phyloP scores from a whole-genome alignment of 192 early-diverging fungal species.

The Mortierella antarctica region DNA sequence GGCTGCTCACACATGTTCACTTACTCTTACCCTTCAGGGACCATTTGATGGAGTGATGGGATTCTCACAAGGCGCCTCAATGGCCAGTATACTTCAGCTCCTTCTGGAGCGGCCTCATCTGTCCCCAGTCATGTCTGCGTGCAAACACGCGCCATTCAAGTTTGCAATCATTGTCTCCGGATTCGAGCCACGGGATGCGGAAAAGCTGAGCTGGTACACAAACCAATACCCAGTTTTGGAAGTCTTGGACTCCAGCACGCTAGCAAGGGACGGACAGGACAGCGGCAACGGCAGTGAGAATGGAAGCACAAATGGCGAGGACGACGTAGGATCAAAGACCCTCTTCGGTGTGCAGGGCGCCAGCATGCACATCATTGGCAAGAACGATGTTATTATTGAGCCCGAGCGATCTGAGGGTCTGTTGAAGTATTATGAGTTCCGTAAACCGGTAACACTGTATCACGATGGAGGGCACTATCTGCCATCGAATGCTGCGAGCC shows the following conservation, averaged over 20 bases:
- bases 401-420: constrained; percentile 37
- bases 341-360: constrained; percentile 46
- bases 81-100: constrained; percentile 57
- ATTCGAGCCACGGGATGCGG: constrained; percentile 50
- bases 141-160: constrained; percentile 50
- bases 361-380: constrained; percentile 48
- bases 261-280: not conserved
- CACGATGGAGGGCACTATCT: constrained; percentile 51
- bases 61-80: constrained; percentile 66
- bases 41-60: constrained; percentile 69
- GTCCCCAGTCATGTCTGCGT: constrained; percentile 27
- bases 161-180: constrained; percentile 62
- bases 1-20: not conserved
- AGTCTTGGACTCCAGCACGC: not conserved
- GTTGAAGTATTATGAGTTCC: constrained; percentile 35
- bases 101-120: constrained; percentile 58
- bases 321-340: constrained; percentile 16
- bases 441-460: constrained; percentile 26
- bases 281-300: not conserved
- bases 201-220: constrained; percentile 38
- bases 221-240: constrained; percentile 23
- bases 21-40: constrained; percentile 37
- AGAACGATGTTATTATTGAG: constrained; percentile 43
- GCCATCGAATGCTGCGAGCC: constrained; percentile 45
- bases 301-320: constrained; percentile 3